Percentiles rank a stretch among this genome's conserved stretches.
Conservation (phyloP, 805 yeast species). For the Myxozyma udenii region DNA sequence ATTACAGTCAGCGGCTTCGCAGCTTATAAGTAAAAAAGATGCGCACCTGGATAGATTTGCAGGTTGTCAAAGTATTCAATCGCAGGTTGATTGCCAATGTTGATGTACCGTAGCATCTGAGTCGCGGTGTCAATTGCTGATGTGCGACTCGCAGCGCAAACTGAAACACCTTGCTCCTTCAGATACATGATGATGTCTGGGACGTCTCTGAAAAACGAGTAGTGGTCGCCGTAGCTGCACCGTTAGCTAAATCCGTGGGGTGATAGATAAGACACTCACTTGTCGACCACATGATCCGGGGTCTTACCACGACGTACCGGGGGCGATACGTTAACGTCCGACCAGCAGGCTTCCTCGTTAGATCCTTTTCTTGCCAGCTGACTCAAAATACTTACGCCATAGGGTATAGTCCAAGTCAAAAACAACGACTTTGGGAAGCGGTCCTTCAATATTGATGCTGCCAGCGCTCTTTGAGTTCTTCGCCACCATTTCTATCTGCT, state of each 20-base stretch:
- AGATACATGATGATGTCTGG: slow-evolving; percentile 58
- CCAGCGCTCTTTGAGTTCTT: background rate
- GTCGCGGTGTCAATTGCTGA: slow-evolving; percentile 68
- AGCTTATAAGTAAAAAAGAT: slow-evolving; percentile 40
- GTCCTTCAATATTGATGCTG: slow-evolving; percentile 2
- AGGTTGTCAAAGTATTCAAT: slow-evolving; percentile 51
- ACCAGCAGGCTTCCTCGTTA: slow-evolving; percentile 52
- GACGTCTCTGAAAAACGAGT: slow-evolving; percentile 66
- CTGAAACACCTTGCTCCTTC: slow-evolving; percentile 45
- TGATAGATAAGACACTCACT: slow-evolving; percentile 12
- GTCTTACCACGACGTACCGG: slow-evolving; percentile 48
- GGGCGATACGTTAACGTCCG: slow-evolving; percentile 65
- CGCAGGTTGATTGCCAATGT: slow-evolving; percentile 55
- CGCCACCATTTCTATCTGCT: background rate
- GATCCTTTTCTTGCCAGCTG: too few relatives aligned
- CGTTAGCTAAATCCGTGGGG: too few relatives aligned
- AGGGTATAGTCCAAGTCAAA: slow-evolving; percentile 74
- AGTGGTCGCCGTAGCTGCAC: slow-evolving; percentile 46
- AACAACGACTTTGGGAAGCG: slow-evolving; percentile 54
- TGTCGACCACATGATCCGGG: slow-evolving; percentile 48
- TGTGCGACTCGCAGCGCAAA: slow-evolving; percentile 77
- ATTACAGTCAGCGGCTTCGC: background rate
- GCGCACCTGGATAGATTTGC: slow-evolving; percentile 64
- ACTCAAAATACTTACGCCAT: slow-evolving; percentile 64
- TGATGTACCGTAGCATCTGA: slow-evolving; percentile 53